Base-by-base conservation (phyloP, 257 asterid genomes). In the Scutellaria galericulata region DNA sequence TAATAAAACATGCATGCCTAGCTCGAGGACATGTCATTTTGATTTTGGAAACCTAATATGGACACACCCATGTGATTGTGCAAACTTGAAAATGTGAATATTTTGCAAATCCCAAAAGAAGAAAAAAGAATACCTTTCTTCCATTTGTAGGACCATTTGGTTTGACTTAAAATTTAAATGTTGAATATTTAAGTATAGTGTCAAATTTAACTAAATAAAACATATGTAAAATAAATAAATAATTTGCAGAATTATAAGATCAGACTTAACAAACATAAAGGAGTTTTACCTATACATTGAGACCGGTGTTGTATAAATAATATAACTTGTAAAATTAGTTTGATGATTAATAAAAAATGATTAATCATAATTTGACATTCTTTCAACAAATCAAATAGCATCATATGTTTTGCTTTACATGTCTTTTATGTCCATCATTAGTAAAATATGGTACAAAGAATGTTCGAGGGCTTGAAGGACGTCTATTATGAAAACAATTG, bases 31-130 rank as follows among this genome's bases (percentile, higher is more conserved):
- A 31, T 39, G 47, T 13, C 31, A 13, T 31, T 31, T 31, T 31
- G 5, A 44, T 14, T 40, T 8, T 12, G 54, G 5, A 44, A 44
- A 31, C 20, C 9, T 7, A 47, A 3, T 24, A 5, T 46, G 52
- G 67, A 64, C 78, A 65, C 7, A 59, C 48, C 62, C 78, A 66
- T 66, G 78, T 74, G 78, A 74, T 45, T 18, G 44, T 45, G 60
- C 41, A 66, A 31, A 46, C 61, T 54, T 55, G 78, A 74, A 66
- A 55, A 46, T 56, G 73, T 66, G 73, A 55, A 45, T 64, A 44
- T 7, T 63, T 48, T 52, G 35, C 35, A 45, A 24, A 40, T 59
- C 51, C 67, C 70, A 18, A 39, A 73, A 20, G 15, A 24, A 15
- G 40, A 45, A 55, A 42, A 55, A 20, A 39, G 9, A 68, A 53